Percentiles rank a stretch among this genome's conserved stretches.
phyloP scores from a whole-genome alignment of 2,329 filamentous ascomycete species.

The Trichoderma atrobrunneum region DNA sequence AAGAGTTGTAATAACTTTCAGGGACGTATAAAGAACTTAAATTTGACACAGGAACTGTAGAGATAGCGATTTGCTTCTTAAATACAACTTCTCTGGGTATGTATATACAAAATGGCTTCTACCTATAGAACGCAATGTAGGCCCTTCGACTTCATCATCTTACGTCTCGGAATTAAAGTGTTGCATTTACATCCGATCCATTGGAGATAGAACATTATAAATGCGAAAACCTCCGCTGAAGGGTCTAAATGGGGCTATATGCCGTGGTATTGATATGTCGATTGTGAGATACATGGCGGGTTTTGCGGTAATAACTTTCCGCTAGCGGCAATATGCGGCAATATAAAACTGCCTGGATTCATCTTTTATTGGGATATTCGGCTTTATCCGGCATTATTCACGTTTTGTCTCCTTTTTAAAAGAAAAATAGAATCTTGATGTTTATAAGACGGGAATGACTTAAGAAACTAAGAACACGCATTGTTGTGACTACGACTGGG shows the following conservation, averaged over 20 bases:
- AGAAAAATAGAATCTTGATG: rapidly evolving
- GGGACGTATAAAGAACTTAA: neutral
- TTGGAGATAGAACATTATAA: neutral
- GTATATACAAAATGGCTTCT: neutral
- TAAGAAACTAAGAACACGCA: neutral
- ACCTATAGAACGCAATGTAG: neutral
- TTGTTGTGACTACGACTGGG: neutral
- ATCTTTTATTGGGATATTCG: neutral
- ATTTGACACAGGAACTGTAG: neutral
- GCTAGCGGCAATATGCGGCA: too few species aligned
- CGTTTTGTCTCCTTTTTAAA: neutral
- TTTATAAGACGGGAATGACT: too few species aligned
- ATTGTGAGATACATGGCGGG: neutral
- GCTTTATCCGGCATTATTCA: neutral
- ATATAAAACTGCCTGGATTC: neutral
- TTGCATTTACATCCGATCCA: neutral
- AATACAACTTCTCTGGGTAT: neutral
- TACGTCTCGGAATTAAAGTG: neutral
- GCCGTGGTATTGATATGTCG: neutral
- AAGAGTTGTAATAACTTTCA: rapidly evolving
- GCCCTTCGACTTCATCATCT: neutral
- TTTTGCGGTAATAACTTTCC: neutral
- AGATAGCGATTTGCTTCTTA: neutral
- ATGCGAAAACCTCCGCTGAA: neutral
- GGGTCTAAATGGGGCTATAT: rapidly evolving